Base-by-base conservation (phyloP, 75 land plant genomes). In the Pinus tabuliformis region DNA sequence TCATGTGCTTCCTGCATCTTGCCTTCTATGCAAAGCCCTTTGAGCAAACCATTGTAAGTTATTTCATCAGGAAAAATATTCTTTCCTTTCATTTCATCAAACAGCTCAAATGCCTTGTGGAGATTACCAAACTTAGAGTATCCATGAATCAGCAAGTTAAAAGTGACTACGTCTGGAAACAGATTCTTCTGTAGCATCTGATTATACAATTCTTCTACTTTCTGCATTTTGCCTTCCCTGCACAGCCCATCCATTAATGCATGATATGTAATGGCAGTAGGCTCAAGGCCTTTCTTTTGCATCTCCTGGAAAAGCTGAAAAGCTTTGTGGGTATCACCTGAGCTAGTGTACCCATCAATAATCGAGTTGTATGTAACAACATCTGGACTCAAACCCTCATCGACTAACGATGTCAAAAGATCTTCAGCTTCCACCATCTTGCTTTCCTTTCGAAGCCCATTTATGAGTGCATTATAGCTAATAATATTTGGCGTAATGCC, bases 291-390 rank as follows among this genome's bases (percentile, higher is more conserved):
- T 21, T 42, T 36, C 2, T 37, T 74, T 30, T 80, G 76, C 83
- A 92, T 89, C 21, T 75, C 78, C 56, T 73, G 64, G 30, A 83
- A 87, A n/a, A 81, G 56, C 14, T 81, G 72, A 60, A 73, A 52
- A 58, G 86, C 85, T 66, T 80, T 88, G 3, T 76, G 21, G 21
- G 76, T 56, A 37, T 81, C 73, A 39, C 85, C 85, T n/a, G 56
- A 24, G 70, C 42, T 73, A 30, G 75, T 78, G 62, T 82, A 80
- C 15, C 90, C 94, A 15, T 82, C 78, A 22, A 92, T 83, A 24
- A 91, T 77, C 33, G 85, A 75, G 73, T 88, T 92, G 76, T 84
- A 92, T 12, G 92, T 90, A 24, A 90, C 82, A 13, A 84, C 73
- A 75, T 91, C 62, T 81, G 6, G 86, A 76, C 9, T 20, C 62